Evolutionary conservation across 805 yeast genomes (phyloP), one percentile per base, ranked within the genome.

Genomic region (Wickerhamomyces chambardii): DNA sequence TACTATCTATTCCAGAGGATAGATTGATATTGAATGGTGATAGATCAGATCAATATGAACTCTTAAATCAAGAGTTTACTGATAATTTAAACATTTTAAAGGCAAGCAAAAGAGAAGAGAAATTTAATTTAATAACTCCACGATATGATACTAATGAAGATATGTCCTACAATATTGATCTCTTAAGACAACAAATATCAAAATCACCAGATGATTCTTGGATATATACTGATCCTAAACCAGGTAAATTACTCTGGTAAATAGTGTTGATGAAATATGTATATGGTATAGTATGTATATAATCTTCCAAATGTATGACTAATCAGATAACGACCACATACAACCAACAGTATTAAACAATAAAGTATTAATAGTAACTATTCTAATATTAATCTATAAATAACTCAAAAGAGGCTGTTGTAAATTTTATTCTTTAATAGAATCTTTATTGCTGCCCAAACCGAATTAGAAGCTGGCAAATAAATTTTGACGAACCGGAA

Each of bases 1-100:
- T 51, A 8, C 40, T 51, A 16, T 43, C 47, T 7, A 50, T 51
- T 0, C 50, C 55, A 1, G 56, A 47, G 15, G 55, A 51, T 26
- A 30, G 52, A 11, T 48, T 46, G 40, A 51, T 48, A 36, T 41
- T 47, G 1, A 38, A 52, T 2, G 33, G 36, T 9, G 35, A 36
- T 2, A 32, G 34, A 28, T 12, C 43, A n/a, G 46, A 45, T 18
- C 50, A 47, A 22, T 51, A 49, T 27, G 30, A 37, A 2, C 31
- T 29, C 17, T 33, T 47, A 22, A 46, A 42, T 28, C 31, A 36
- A n/a, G 49, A 50, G 33, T 45, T 37, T n/a, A 38, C 28, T 14
- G 28, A 34, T 30, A 35, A 30, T 26, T 24, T 24, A 4, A 24
- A 24, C 12, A n/a, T 14, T 11, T 24, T 24, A 14, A 24, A 14